These are phyloP conservation scores for Xylariaceae sp. DNA, from an alignment of 2,329 filamentous ascomycete species.

Conservation along the genomic window DNA sequence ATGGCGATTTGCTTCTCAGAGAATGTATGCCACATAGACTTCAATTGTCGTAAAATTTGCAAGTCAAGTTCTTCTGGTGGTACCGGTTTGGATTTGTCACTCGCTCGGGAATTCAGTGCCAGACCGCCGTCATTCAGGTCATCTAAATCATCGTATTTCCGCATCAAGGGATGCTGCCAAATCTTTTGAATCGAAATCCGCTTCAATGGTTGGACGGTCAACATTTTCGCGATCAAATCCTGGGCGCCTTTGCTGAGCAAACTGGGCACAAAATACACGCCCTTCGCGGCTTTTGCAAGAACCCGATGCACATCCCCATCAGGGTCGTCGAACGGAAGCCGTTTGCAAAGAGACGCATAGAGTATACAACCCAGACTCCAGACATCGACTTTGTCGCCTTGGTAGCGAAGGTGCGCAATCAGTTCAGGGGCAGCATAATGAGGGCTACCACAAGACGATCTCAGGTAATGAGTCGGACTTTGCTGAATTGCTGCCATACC, in stretches of 20 bases:
- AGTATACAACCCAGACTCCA: conserved; percentile 93
- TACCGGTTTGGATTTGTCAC: conserved; percentile 54
- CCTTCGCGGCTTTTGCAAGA: conserved; percentile 57
- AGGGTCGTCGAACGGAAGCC: conserved; percentile 74
- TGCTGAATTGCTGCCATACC: conserved; percentile 93
- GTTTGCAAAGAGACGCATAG: conserved; percentile 79
- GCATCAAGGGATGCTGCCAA: conserved; percentile 82
- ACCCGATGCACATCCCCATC: conserved; percentile 53
- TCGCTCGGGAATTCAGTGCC: conserved; percentile 47
- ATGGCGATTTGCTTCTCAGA: conserved; percentile 66
- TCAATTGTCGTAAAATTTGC: conserved; percentile 79
- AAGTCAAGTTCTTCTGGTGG: conserved; percentile 67
- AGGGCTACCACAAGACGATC: conserved; percentile 90
- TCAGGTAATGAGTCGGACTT: conserved; percentile 70
- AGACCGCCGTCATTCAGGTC: conserved; percentile 56
- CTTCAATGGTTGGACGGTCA: conserved; percentile 71
- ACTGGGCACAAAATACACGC: conserved; percentile 57
- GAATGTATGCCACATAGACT: conserved; percentile 86
- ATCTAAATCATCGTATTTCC: conserved; percentile 75
- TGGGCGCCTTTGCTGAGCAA: conserved; percentile 64
- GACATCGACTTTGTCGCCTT: conserved; percentile 81
- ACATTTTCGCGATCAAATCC: conserved; percentile 74
- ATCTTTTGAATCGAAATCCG: conserved; percentile 78
- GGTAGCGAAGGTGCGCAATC: conserved; percentile 63
- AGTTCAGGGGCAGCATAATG: conserved; percentile 96